Conservation (phyloP, 495 filamentous ascomycete genomes). For the Extremus antarcticus region DNA sequence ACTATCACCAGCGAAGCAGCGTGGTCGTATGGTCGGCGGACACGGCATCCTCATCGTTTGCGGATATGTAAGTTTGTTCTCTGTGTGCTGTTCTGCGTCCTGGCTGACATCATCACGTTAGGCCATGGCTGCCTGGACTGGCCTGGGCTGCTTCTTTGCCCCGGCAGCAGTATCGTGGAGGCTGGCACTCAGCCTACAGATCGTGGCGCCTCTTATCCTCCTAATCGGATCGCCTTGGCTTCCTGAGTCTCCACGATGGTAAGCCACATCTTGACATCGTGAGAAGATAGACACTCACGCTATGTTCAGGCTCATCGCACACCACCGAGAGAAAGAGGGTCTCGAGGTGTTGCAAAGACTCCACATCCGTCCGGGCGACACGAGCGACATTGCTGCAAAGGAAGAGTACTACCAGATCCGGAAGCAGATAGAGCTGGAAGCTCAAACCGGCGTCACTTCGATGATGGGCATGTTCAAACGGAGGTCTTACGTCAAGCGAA, state of each 20-base stretch:
- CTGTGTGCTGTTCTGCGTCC: neutral
- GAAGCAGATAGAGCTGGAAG: neutral
- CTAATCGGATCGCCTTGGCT: neutral
- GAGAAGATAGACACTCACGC: neutral
- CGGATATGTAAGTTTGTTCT: neutral
- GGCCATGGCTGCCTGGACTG: neutral
- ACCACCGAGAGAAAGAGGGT: neutral
- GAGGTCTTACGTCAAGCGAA: neutral
- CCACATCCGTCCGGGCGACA: neutral
- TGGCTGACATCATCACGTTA: neutral
- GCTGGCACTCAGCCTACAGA: neutral
- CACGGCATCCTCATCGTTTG: neutral
- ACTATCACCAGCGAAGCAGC: neutral
- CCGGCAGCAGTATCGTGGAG: neutral
- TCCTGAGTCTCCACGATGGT: neutral
- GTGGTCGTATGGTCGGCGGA: neutral
- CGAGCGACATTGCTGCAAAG: neutral
- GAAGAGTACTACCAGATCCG: slow-evolving; percentile 1
- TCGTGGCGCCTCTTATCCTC: neutral
- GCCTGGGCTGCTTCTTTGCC: neutral
- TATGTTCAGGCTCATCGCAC: neutral
- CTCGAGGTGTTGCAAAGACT: neutral
- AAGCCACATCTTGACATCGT: neutral
- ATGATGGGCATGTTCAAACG: neutral
- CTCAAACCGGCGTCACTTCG: neutral